Evolutionary conservation across 129 eudicot species (phyloP).

Genomic region (Ambrosia artemisiifolia): DNA sequence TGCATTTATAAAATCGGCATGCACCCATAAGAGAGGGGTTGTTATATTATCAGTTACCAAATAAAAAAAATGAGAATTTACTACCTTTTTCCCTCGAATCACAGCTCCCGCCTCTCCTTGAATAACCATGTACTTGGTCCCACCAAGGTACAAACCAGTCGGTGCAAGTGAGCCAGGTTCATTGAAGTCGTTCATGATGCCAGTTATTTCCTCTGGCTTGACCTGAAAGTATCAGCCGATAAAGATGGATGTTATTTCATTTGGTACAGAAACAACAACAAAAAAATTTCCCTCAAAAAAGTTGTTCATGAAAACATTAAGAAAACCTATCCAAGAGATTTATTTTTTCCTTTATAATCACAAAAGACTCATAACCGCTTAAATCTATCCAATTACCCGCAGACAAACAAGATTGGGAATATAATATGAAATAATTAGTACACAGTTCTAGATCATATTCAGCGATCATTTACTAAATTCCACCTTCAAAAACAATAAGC

Average conservation of each 20-base stretch:
- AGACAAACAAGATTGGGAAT: not conserved
- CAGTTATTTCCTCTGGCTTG: constrained; percentile 70
- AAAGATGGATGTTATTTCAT: not conserved
- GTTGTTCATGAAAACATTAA: not conserved
- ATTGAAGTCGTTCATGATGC: constrained; percentile 64
- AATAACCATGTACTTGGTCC: constrained; percentile 88
- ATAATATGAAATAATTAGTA: not conserved
- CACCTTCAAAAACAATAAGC: not conserved
- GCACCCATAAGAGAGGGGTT: not conserved
- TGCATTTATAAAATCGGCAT: not conserved
- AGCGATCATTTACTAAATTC: not conserved
- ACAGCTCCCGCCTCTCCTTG: constrained; percentile 93
- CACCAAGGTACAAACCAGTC: constrained; percentile 85
- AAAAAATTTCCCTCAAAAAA: not conserved
- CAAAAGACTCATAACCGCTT: not conserved
- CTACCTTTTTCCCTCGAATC: constrained; percentile 91
- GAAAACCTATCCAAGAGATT: not conserved
- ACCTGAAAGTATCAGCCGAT: constrained; percentile 36
- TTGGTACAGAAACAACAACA: constrained; percentile 1
- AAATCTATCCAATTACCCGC: not conserved
- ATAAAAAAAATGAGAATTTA: not conserved
- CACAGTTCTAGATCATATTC: constrained; percentile 4
- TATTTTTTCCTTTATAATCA: not conserved
- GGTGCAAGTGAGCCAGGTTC: constrained; percentile 92
- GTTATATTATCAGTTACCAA: not conserved